Evolutionary conservation across 1,284 basidiomycete genomes (phyloP), one percentile per base, ranked within the genome.

Genomic region (Porogramme epimiltina): DNA sequence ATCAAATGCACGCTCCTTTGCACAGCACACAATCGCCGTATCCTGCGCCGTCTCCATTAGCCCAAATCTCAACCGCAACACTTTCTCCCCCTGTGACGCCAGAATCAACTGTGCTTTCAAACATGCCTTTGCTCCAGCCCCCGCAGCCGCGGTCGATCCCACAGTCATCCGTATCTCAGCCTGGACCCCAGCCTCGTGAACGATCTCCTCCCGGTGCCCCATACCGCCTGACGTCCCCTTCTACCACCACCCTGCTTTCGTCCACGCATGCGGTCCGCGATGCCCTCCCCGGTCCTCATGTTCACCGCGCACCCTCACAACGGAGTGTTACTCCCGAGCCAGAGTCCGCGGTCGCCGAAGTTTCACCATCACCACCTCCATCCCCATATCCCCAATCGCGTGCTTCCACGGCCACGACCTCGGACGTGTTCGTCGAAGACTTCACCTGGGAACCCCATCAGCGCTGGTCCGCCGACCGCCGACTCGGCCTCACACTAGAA

Each of bases 381-480:
- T 54, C 57, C 18, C 52, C 55, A 2, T 44, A 45, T 4, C 39
- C 58, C 3, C 52, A 57, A 31, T 56, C 58, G 11, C 38, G 61
- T 46, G 24, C 48, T 15, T 56, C 55, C 13, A 26, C 49, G 9
- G 51, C 59, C 11, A 56, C 56, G 18, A 51, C 48, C 9, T 52
- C 57, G 1, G 58, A 60, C 26, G 59, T 63, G 31, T 53, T 67
- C 24, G n/a, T n/a, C n/a, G 68, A 71, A 45, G 49, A 68, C 11
- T 56, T 68, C 34, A 47, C 55, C 41, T 47, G 66, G 49, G 58
- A 62, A 18, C 49, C 62, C 0, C 49, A 56, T 16, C 61, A 61
- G 22, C 55, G 61, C 28, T 73, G 69, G 69, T 69, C 70, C 20
- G 59, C 62, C 4, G 70, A 70, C 51, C 62, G 64, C 16, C 53